Conservation (phyloP, 805 yeast genomes). For the Candida maris region DNA sequence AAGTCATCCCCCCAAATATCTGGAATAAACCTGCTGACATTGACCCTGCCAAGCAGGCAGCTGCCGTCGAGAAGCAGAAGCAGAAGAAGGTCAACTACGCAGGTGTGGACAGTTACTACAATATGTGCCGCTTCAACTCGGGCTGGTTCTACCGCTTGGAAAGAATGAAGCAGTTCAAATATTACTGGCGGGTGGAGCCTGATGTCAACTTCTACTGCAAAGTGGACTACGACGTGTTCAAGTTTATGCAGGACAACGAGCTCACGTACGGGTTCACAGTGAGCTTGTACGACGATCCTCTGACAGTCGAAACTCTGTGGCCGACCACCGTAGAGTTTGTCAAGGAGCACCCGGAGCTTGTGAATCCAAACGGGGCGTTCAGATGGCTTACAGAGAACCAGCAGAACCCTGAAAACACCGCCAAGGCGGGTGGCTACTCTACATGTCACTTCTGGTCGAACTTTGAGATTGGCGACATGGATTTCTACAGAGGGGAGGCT, state of each 20-base stretch:
- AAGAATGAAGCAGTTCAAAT: conserved; percentile 63
- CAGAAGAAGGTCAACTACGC: conserved; percentile 66
- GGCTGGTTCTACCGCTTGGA: conserved; percentile 80
- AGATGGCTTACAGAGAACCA: conserved; percentile 68
- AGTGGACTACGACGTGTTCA: conserved; percentile 73
- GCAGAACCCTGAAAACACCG: conserved; percentile 51
- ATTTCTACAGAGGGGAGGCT: conserved; percentile 68
- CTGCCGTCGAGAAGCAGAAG: conserved; percentile 23
- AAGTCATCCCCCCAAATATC: conserved; percentile 35
- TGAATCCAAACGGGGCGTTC: conserved; percentile 60
- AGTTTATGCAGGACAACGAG: conserved; percentile 71
- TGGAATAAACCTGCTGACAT: conserved; percentile 64
- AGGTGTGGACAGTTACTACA: conserved; percentile 70
- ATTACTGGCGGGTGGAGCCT: conserved; percentile 95
- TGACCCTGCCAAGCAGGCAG: conserved; percentile 34
- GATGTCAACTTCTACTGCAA: conserved; percentile 71
- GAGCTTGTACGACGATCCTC: conserved; percentile 59
- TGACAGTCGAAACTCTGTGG: conserved; percentile 78
- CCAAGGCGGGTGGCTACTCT: conserved; percentile 55
- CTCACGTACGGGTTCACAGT: conserved; percentile 76
- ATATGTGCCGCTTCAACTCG: conserved; percentile 86
- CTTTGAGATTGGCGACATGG: conserved; percentile 75
- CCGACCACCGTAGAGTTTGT: conserved; percentile 62
- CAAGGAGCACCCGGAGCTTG: conserved; percentile 51
- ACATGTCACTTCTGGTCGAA: conserved; percentile 87